Percentiles rank a stretch among this genome's conserved stretches.
These are phyloP conservation scores for Suillus subalutaceus DNA, from an alignment of 768 basidiomycete species.

Conservation along the genomic window DNA sequence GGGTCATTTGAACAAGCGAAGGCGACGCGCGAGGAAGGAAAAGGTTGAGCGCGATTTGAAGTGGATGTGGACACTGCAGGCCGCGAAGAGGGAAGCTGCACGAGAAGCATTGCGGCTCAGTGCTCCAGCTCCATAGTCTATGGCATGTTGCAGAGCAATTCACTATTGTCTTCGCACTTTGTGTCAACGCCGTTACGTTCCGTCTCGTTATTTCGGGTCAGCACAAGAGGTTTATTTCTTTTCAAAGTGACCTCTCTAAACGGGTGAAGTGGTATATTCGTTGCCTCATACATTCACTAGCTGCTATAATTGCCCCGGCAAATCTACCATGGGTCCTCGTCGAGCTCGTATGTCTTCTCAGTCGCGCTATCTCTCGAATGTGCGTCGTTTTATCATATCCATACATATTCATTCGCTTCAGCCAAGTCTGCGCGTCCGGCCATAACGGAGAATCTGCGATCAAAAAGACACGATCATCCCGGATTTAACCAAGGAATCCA, in stretches of 20 bases:
- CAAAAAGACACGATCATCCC: slow-evolving; percentile 57
- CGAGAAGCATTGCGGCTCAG: background rate
- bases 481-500: background rate
- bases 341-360: too few relatives aligned
- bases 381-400: slow-evolving; percentile 53
- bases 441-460: slow-evolving; percentile 52
- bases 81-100: slow-evolving; percentile 19
- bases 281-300: slow-evolving; percentile 7
- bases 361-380: slow-evolving; percentile 13
- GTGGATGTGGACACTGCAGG: slow-evolving; percentile 40
- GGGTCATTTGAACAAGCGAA: slow-evolving; percentile 58
- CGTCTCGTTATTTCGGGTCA: background rate
- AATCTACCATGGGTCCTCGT: background rate
- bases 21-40: slow-evolving; percentile 47
- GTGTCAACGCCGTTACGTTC: background rate
- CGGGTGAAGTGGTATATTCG: background rate
- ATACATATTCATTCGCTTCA: slow-evolving; percentile 84
- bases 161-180: background rate
- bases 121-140: slow-evolving; percentile 5
- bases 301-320: background rate
- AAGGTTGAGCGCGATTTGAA: slow-evolving; percentile 49
- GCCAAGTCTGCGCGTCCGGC: slow-evolving; percentile 63
- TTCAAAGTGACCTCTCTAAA: background rate
- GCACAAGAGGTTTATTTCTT: background rate
- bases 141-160: background rate